Percentiles rank a stretch among this genome's conserved stretches.
Evolutionary conservation across 1,284 basidiomycete genomes (phyloP).

Genomic region (Ustilago shanxiensis): DNA sequence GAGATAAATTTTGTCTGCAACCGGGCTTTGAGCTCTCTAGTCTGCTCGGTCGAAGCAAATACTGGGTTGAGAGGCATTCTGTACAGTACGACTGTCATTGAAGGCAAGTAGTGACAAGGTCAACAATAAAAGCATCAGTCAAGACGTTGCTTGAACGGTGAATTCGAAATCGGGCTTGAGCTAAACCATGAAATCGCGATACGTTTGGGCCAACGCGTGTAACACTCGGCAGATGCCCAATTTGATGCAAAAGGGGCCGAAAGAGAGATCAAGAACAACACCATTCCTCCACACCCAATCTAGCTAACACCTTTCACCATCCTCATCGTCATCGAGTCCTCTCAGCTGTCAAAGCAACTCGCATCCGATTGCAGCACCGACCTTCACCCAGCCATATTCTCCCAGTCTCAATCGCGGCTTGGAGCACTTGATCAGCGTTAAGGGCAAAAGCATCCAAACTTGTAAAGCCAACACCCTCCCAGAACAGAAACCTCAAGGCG

Average conservation of each 20-base stretch:
- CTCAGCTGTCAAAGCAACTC: background rate
- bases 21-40: too few relatives aligned
- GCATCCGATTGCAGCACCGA: background rate
- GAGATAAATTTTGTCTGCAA: too few relatives aligned
- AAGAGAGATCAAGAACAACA: constrained; percentile 2
- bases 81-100: too few relatives aligned
- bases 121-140: too few relatives aligned
- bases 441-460: background rate
- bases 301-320: background rate
- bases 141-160: too few relatives aligned
- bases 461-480: background rate
- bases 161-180: background rate
- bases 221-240: background rate
- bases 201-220: constrained; percentile 7
- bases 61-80: background rate
- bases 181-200: background rate
- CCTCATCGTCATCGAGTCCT: background rate
- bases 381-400: background rate
- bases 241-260: background rate
- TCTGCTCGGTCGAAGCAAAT: too few relatives aligned
- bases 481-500: background rate
- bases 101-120: too few relatives aligned
- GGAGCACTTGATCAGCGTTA: background rate
- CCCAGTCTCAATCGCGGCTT: background rate
- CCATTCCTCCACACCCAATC: constrained; percentile 2